Base-by-base conservation (phyloP, 768 basidiomycete genomes). In the Tephrocybe rancida region DNA sequence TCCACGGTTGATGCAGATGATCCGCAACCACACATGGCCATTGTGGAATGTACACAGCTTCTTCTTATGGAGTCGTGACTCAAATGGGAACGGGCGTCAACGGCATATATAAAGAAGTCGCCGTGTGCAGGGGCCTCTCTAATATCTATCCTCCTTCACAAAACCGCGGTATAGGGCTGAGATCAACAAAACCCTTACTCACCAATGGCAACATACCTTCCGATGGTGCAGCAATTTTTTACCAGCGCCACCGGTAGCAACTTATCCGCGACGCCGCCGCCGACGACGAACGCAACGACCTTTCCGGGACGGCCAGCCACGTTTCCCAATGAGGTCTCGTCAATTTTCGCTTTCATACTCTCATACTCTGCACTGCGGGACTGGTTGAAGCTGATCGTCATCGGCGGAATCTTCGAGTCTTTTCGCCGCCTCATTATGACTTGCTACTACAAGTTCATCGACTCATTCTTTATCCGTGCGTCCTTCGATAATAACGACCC, bases 341-440 rank as follows among this genome's bases (percentile, higher is more conserved):
- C 54, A 14, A 41, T 63, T 29, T 22, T 64, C 38, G 32, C 54
- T 7, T 30, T 66, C 1, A 48, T 69, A 13, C 57, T 64, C 42
- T 81, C 82, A 1, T 70, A 73, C 48, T 68, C 75, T 7, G 78
- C 75, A 1, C 59, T 82, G 39, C 71, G 70, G 18, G 82, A 86
- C 63, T 83, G 83, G 75, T 55, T 77, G 16, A 73, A 81, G 56
- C 70, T 86, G 45, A 60, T 82, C 44, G 57, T 81, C 39, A 61
- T 86, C 7, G 84, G 84, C 7, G 80, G 80, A 10, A 52, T 77
- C 24, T 65, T 86, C 29, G 83, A 86, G 61, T 73, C 70, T 0
- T 70, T 64, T 24, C 77, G 83, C 8, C 75, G 81, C 16, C 44
- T 73, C 8, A 59, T 74, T 14, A 65, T 66, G 29, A 48, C 58